These are phyloP conservation scores for Plantago ovata DNA, from an alignment of 257 asterid genomes.

Conservation along the genomic window DNA sequence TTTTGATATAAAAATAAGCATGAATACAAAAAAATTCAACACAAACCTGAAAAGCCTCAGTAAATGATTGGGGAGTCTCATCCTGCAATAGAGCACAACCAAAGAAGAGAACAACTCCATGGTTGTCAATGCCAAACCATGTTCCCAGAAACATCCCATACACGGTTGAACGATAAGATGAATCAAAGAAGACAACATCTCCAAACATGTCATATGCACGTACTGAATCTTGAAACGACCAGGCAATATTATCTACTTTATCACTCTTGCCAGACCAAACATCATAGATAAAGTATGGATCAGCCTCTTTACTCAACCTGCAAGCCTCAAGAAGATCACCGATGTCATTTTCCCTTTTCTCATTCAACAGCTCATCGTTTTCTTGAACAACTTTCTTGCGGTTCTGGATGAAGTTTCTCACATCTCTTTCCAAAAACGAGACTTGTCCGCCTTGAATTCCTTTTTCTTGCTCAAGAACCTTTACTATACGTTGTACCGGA, in stretches of 20 bases:
- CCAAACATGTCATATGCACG: constrained; percentile 51
- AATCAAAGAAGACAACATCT: constrained; percentile 61
- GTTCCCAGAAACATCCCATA: constrained; percentile 52
- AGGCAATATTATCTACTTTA: constrained; percentile 64
- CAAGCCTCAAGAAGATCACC: constrained; percentile 60
- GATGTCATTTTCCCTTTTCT: constrained; percentile 52
- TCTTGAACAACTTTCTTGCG: constrained; percentile 51
- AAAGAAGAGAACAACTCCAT: constrained; percentile 50
- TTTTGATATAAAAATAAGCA: constrained; percentile 10
- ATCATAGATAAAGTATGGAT: constrained; percentile 51
- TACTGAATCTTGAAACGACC: constrained; percentile 57
- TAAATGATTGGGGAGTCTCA: constrained; percentile 38
- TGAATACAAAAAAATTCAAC: constrained; percentile 12
- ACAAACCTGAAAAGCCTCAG: constrained; percentile 60
- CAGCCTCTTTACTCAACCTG: constrained; percentile 45
- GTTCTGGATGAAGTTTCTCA: constrained; percentile 63
- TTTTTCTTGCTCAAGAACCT: constrained; percentile 60
- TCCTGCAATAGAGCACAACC: constrained; percentile 67
- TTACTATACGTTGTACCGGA: constrained; percentile 59
- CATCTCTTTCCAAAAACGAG: constrained; percentile 67
- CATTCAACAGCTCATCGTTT: constrained; percentile 52
- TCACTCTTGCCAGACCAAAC: constrained; percentile 47
- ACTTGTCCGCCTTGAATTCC: constrained; percentile 56
- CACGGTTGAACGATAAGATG: constrained; percentile 41
- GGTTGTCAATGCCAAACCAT: constrained; percentile 64